Evolutionary conservation across 495 filamentous ascomycete species (phyloP), one percentile per base, ranked within the genome.

Genomic region (Annulohypoxylon nitens): DNA sequence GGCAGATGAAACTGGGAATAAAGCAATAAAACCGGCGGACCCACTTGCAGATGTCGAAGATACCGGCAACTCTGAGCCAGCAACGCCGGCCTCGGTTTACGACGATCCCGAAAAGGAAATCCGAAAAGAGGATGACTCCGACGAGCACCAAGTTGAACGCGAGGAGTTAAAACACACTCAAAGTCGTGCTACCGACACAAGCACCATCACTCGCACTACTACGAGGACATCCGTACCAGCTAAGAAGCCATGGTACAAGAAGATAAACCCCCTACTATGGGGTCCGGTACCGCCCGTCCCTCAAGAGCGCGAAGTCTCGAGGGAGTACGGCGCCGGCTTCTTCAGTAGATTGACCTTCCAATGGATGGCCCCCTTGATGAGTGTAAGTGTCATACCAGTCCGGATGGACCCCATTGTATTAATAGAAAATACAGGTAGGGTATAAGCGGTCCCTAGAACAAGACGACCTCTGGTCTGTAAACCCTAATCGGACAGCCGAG

Each of bases 381-480:
- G 64, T 70, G 89, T 90, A 79, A 78, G 86, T 82, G 39, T 36
- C 58, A 25, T 1, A 11, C 25, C 39, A 39, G n/a, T 39, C 26
- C 26, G 12, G 10, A 25, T 48, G 39, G 36, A 11, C 62, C 30
- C 20, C 62, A 6, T 51, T 18, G 37, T 73, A 45, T 37, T 67
- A 18, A 75, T 51, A 45, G 39, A 30, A 36, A 33, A 1, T 60
- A 23, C 72, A 90, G 87, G 85, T 85, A 54, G 95, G 95, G 16
- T 98, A 97, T 78, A 88, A 93, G 75, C 90, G 95, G 9, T 89
- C 90, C 11, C 86, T 98, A 6, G 93, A 97, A 72, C 81, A 90
- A 39, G 91, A 91, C 76, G 95, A 98, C 77, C 89, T 98, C 64
- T 97, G 94, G 90, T 84, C 83, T 0, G 92, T 98, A 54, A 97